These are phyloP conservation scores for Coprinopsis marcescibilis DNA, from an alignment of 768 basidiomycete species.

Conservation along the genomic window DNA sequence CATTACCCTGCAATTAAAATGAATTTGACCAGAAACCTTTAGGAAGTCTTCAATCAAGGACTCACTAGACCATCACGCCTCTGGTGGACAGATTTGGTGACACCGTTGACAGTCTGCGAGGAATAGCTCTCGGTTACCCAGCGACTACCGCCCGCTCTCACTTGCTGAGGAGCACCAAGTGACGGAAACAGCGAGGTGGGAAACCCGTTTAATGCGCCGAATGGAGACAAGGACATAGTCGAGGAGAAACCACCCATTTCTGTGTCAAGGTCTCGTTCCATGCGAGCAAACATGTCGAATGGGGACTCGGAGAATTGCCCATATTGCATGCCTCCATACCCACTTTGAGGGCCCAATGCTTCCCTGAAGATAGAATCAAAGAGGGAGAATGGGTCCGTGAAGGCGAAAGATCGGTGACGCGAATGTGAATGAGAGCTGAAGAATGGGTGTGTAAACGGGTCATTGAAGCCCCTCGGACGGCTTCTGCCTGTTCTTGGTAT, in stretches of 20 bases:
- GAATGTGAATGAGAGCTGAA: conserved; percentile 26
- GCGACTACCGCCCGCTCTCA: neutral
- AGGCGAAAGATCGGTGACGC: conserved; percentile 34
- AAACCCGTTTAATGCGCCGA: neutral
- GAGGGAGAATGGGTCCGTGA: conserved; percentile 71
- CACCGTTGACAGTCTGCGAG: conserved; percentile 59
- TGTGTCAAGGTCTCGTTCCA: conserved; percentile 1
- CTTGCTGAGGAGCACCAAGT: neutral
- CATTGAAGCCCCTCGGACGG: conserved; percentile 27
- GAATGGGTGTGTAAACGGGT: conserved; percentile 31
- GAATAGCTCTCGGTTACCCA: conserved; percentile 54
- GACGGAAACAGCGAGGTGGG: neutral
- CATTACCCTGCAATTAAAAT: conserved; percentile 52
- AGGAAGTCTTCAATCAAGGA: conserved; percentile 8
- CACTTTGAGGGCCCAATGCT: conserved; percentile 21
- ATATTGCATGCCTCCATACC: no score
- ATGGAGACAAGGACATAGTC: neutral
- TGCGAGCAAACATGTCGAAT: conserved; percentile 18
- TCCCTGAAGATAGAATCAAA: conserved; percentile 69
- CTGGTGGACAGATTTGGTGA: conserved; percentile 54
- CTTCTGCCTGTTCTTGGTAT: conserved; percentile 6
- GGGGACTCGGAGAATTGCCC: no score
- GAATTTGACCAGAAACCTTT: conserved; percentile 10
- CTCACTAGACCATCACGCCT: conserved; percentile 54
- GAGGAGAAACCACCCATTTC: conserved; percentile 5